These are phyloP conservation scores for Hypericum androsaemum DNA, from an alignment of 345 rosid genomes.

Conservation along the genomic window DNA sequence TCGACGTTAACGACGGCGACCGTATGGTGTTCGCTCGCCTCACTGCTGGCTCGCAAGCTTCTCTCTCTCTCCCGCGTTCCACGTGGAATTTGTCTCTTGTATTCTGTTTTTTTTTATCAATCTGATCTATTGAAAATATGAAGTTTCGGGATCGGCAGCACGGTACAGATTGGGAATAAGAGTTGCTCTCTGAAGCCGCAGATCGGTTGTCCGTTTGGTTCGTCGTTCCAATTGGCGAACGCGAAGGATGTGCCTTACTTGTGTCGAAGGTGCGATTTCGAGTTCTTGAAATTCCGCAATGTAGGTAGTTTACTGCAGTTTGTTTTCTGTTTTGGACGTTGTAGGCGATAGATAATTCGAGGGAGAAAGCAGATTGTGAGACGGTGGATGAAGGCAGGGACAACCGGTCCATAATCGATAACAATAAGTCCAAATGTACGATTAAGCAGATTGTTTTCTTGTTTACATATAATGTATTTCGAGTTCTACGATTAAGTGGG, in stretches of 20 bases:
- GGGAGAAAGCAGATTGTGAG: slow-evolving; percentile 29
- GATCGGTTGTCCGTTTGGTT: slow-evolving; percentile 80
- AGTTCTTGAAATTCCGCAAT: background rate
- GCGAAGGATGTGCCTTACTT: slow-evolving; percentile 49
- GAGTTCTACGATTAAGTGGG: too few species aligned
- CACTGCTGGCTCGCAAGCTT: slow-evolving; percentile 65
- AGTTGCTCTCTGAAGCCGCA: slow-evolving; percentile 55
- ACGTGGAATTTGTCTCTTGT: background rate
- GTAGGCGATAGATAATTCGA: slow-evolving; percentile 24
- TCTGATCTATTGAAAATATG: too few species aligned
- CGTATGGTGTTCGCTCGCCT: slow-evolving; percentile 89
- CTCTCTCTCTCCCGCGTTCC: background rate
- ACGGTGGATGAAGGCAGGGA: slow-evolving; percentile 46
- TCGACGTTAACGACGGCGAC: slow-evolving; percentile 89
- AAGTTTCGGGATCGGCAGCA: too few species aligned
- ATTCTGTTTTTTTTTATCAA: background rate
- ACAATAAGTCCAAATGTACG: slow-evolving; percentile 38
- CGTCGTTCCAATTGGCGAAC: slow-evolving; percentile 62
- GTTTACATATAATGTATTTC: too few species aligned
- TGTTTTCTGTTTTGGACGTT: background rate
- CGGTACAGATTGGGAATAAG: slow-evolving; percentile 61
- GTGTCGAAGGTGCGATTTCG: too few species aligned
- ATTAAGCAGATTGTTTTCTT: too few species aligned
- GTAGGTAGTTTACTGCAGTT: background rate
- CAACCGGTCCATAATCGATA: slow-evolving; percentile 62